Evolutionary conservation across 148 eudicot genomes (phyloP).

Genomic region (Vaccinium vitisidaea): DNA sequence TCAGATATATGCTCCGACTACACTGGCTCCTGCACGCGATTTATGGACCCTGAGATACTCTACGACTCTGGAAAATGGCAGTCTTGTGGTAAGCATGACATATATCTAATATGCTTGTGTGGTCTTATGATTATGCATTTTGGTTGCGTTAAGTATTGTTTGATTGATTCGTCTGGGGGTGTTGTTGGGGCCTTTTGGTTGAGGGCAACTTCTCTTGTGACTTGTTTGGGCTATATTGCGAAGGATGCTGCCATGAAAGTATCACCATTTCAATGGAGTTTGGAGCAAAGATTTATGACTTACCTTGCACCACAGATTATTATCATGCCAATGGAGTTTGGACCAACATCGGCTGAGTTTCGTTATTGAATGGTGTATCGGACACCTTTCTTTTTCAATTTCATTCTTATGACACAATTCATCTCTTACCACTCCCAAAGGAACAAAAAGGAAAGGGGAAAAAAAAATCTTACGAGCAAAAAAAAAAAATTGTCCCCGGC

Average conservation of each 20-base stretch:
- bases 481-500: background rate
- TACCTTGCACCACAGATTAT: background rate
- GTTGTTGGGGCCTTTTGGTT: background rate
- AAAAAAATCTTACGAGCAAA: background rate
- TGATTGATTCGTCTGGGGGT: background rate
- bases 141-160: background rate
- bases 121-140: background rate
- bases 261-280: background rate
- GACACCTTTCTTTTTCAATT: background rate
- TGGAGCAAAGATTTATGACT: background rate
- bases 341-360: background rate
- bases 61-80: constrained; percentile 84
- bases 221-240: background rate
- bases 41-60: constrained; percentile 96
- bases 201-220: background rate
- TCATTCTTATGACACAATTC: background rate
- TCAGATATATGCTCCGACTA: constrained; percentile 94
- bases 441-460: background rate
- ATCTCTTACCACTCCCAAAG: background rate
- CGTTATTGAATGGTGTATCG: background rate
- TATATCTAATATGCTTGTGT: background rate
- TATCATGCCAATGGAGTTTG: background rate
- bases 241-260: background rate
- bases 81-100: constrained; percentile 69
- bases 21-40: constrained; percentile 91